Base-by-base conservation (phyloP, 1,139 yeast species). In the Geotrichum reessii region DNA sequence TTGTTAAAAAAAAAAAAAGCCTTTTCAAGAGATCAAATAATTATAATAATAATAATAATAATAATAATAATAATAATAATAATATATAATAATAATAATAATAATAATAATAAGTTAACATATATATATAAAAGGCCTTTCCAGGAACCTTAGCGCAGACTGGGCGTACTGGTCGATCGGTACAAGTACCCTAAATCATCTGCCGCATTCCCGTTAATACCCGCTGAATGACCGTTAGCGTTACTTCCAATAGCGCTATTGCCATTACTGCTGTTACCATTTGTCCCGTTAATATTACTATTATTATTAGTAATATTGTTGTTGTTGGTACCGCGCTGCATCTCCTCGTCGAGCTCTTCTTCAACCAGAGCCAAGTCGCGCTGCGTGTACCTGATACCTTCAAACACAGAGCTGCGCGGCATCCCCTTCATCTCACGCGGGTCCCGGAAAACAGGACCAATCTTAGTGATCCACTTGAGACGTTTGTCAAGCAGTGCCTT, bases 401-500 rank as follows among this genome's bases (percentile, higher is more conserved):
- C 52, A 42, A 56, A 56, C n/a, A 51, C 25, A 21, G 52, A 47
- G n/a, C 50, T 21, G 12, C 17, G n/a, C 2, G 97, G 97, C 62
- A 87, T 83, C 54, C 95, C 77, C 87, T 87, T 87, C 67, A 85
- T 78, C 63, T 84, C 83, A 6, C 86, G 81, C 37, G 76, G 76
- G 19, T 85, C 78, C 60, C 76, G 78, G 73, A 93, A 93, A 58
- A 92, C 79, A 33, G 89, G 88, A 1, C 98, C 98, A 64, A 95
- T 89, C 70, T 85, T 89, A 25, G 81, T 82, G 53, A 92, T 87
- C 99, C 99, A 93, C 65, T 95, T 83, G 62, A 74, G 76, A 60
- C 99, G 82, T 74, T 93, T 93, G 64, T 92, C 98, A 64, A 93
- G 74, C 59, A 92, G 73, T 1, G 93, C 84, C 65, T 84, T 81